These are phyloP conservation scores for Cordyceps pruinosa DNA, from an alignment of 2,329 filamentous ascomycete species.

Conservation along the genomic window DNA sequence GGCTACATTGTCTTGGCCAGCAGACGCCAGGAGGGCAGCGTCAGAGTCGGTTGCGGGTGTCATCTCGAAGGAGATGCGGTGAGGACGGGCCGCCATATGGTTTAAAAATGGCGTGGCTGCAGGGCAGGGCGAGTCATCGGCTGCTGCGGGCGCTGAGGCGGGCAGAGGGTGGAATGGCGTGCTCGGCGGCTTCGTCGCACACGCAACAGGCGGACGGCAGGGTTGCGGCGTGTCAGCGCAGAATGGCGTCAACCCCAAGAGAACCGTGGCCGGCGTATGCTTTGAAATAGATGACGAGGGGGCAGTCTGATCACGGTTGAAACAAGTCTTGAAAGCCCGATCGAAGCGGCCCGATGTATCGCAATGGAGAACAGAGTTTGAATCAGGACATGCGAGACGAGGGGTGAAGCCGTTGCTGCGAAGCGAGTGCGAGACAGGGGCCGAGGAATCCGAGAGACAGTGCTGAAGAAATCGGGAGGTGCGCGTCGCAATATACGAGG, in stretches of 20 bases:
- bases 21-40: conserved; percentile 1
- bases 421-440: neutral
- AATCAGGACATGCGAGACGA: neutral
- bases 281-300: neutral
- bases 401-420: neutral
- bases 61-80: conserved; percentile 9
- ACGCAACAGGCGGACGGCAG: neutral
- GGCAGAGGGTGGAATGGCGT: conserved; percentile 11
- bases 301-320: neutral
- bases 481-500: conserved; percentile 7
- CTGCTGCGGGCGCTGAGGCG: conserved; percentile 10
- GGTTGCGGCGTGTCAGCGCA: conserved; percentile 9
- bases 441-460: neutral
- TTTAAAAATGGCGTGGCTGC: conserved; percentile 11
- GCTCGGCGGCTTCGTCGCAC: conserved; percentile 1
- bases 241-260: conserved; percentile 7
- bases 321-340: neutral
- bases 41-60: conserved; percentile 1
- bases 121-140: conserved; percentile 7
- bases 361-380: conserved; percentile 2
- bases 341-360: neutral
- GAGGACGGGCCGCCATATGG: conserved; percentile 1
- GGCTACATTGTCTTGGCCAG: conserved; percentile 9
- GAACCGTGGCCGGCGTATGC: neutral
- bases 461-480: conserved; percentile 9